Percentiles rank a stretch among this genome's conserved stretches.
phyloP scores from a whole-genome alignment of 163 green algal species.

The Coccomyxa subellipsoidea region DNA sequence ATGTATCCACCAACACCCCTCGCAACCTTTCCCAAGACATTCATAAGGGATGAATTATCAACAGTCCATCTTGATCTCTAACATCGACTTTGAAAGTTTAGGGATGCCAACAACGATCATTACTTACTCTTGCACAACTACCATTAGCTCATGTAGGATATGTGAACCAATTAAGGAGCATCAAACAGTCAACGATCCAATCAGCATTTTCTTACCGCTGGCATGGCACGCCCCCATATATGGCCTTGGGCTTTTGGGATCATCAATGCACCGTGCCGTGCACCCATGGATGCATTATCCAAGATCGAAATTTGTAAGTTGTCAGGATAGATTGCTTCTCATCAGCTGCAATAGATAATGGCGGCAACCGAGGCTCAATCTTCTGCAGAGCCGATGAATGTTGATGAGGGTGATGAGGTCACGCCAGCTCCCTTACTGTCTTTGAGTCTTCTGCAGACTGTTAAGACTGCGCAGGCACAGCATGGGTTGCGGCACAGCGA shows the following conservation, averaged over 20 bases:
- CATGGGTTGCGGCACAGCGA: slow-evolving; percentile 85
- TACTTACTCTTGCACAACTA: no score
- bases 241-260: no score
- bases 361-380: neutral
- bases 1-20: slow-evolving; percentile 25
- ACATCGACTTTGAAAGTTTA: no score
- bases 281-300: neutral
- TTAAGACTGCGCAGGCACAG: slow-evolving; percentile 69
- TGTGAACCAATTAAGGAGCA: no score
- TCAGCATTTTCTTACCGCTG: no score
- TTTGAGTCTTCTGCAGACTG: slow-evolving; percentile 46
- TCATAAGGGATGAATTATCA: slow-evolving; percentile 5
- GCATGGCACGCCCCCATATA: no score
- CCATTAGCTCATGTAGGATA: no score
- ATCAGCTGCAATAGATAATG: neutral
- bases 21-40: slow-evolving; percentile 27
- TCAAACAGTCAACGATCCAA: no score
- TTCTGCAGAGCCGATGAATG: neutral
- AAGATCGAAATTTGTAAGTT: neutral
- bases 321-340: neutral
- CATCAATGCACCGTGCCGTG: no score
- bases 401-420: neutral
- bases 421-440: slow-evolving; percentile 5
- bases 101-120: no score
- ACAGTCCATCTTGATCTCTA: neutral